These are phyloP conservation scores for Raphanus raphanistrum DNA, from an alignment of 345 rosid genomes.

Conservation along the genomic window DNA sequence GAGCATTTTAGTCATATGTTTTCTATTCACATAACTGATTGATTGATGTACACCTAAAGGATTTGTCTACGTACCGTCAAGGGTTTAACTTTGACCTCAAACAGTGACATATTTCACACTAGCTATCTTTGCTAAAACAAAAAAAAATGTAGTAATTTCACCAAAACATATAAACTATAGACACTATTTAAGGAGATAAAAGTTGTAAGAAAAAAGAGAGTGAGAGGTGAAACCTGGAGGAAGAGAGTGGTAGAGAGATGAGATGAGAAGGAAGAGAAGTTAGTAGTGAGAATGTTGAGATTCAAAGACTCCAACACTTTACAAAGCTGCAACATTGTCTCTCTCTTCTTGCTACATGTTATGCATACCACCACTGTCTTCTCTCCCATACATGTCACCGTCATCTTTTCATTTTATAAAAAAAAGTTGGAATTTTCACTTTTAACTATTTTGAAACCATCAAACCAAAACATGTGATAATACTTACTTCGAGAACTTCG, in stretches of 20 bases:
- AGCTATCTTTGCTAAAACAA: neutral
- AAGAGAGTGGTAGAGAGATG: constrained; percentile 73
- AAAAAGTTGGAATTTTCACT: neutral
- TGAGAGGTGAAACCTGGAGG: constrained; percentile 50
- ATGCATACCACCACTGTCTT: constrained; percentile 69
- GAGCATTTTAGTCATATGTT: constrained; percentile 2
- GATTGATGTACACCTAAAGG: constrained; percentile 5
- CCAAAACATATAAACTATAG: neutral
- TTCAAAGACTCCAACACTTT: constrained; percentile 80
- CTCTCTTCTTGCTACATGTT: constrained; percentile 74
- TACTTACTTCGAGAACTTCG: constrained; percentile 57
- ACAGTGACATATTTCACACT: neutral
- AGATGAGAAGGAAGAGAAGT: constrained; percentile 67
- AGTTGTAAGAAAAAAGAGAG: neutral
- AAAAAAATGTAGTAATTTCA: neutral
- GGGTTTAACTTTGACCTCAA: neutral
- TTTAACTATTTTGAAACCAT: neutral
- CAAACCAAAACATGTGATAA: neutral
- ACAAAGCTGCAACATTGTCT: constrained; percentile 82
- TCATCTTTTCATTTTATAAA: constrained; percentile 44
- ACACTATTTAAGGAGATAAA: neutral
- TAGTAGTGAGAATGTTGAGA: constrained; percentile 76
- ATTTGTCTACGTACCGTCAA: constrained; percentile 19
- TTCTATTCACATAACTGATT: constrained; percentile 18
- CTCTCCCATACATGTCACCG: constrained; percentile 74